Percentiles rank a stretch among this genome's conserved stretches.
Evolutionary conservation across 257 asterid genomes (phyloP).

Genomic region (Penstemon davidsonii): DNA sequence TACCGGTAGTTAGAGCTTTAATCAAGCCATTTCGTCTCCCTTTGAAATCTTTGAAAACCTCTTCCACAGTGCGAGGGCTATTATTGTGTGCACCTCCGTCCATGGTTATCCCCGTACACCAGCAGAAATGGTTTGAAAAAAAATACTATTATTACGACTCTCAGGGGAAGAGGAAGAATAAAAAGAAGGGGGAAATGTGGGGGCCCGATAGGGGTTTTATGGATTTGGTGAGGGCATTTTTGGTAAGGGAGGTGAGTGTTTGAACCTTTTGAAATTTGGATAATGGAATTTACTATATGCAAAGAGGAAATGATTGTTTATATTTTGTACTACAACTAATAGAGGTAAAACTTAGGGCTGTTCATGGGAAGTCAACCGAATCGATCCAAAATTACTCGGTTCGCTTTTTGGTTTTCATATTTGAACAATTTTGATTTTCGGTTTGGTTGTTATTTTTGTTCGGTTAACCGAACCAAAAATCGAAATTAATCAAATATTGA

Average conservation of each 20-base stretch:
- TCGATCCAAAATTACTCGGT: too few relatives aligned
- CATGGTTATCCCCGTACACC: conserved; percentile 33
- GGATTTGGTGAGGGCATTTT: conserved; percentile 29
- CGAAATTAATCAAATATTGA: too few relatives aligned
- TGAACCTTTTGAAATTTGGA: not conserved
- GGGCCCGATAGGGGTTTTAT: conserved; percentile 22
- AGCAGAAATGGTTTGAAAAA: conserved; percentile 33
- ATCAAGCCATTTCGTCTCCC: conserved; percentile 57
- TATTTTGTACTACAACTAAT: too few relatives aligned
- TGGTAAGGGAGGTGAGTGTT: conserved; percentile 2
- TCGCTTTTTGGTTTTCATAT: too few relatives aligned
- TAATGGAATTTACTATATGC: too few relatives aligned
- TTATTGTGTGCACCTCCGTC: conserved; percentile 40
- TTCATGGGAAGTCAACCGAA: too few relatives aligned
- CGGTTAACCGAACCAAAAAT: too few relatives aligned
- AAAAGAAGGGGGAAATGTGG: conserved; percentile 30
- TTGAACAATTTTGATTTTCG: too few relatives aligned
- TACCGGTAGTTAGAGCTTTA: conserved; percentile 55
- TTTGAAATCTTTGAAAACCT: conserved; percentile 49
- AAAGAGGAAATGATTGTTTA: too few relatives aligned
- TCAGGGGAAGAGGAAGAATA: conserved; percentile 17
- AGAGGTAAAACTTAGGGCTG: too few relatives aligned
- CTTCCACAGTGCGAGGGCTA: conserved; percentile 46
- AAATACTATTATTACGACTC: not conserved
- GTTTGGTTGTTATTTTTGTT: too few relatives aligned